phyloP scores from a whole-genome alignment of 495 filamentous ascomycete species.

The Penicillium pulvis region DNA sequence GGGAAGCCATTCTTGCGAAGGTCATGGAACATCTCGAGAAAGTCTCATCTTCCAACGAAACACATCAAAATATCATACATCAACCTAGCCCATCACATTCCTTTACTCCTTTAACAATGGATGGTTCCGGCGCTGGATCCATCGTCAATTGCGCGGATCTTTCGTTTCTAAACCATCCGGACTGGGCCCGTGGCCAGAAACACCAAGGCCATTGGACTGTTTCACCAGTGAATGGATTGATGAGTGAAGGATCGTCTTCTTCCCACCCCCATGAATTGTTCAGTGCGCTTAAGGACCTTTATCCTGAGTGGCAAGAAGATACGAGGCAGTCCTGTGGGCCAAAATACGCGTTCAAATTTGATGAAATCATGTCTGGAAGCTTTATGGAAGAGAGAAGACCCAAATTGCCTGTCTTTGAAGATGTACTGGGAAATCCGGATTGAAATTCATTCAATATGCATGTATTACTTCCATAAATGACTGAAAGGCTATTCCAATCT shows the following conservation, averaged over 20 bases:
- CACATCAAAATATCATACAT: background rate
- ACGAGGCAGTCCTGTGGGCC: background rate
- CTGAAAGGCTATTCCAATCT: no score
- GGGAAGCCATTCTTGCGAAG: conserved; percentile 11
- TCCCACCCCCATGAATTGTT: background rate
- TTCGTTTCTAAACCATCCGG: background rate
- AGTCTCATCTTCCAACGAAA: background rate
- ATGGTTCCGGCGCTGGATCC: background rate
- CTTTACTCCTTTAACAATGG: background rate
- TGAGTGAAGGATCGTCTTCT: background rate
- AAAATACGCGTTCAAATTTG: background rate
- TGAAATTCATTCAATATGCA: background rate
- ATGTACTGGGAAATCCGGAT: background rate
- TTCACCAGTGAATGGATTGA: background rate
- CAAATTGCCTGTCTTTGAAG: background rate
- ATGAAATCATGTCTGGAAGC: background rate
- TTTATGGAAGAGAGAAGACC: background rate
- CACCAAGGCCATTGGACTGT: background rate
- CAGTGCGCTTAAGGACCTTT: background rate
- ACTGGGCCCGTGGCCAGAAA: background rate
- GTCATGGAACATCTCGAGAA: conserved; percentile 8
- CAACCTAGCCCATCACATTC: background rate
- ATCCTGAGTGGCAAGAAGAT: background rate
- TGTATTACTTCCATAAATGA: no score
- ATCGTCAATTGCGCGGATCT: background rate